Percentiles rank a stretch among this genome's conserved stretches.
Evolutionary conservation across 495 filamentous ascomycete genomes (phyloP).

Genomic region (Cercophora newfieldiana): DNA sequence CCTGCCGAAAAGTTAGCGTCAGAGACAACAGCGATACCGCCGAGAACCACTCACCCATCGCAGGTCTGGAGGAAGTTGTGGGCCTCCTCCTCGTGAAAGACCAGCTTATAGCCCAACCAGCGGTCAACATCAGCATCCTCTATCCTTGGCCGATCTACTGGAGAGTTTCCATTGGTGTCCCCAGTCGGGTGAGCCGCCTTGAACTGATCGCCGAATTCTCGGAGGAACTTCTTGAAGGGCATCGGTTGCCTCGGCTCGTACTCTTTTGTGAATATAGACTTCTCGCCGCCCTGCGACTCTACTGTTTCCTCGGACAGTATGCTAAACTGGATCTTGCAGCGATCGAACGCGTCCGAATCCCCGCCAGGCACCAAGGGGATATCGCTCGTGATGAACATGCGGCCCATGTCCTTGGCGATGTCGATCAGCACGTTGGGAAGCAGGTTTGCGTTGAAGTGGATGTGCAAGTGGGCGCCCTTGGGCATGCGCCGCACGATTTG

Average conservation of each 20-base stretch:
- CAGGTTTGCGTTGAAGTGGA: constrained; percentile 59
- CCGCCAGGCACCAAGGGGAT: constrained; percentile 28
- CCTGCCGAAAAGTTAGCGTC: constrained; percentile 34
- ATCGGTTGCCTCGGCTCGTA: constrained; percentile 36
- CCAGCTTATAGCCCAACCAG: constrained; percentile 52
- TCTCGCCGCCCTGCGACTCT: constrained; percentile 10
- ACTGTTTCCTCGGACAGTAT: constrained; percentile 37
- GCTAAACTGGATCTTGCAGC: constrained; percentile 52
- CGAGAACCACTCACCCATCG: constrained; percentile 34
- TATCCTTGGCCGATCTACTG: neutral
- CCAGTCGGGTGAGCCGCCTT: neutral
- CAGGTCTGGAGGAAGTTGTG: constrained; percentile 40
- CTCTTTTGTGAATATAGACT: constrained; percentile 25
- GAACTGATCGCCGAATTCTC: constrained; percentile 21
- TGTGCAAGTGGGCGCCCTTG: constrained; percentile 57
- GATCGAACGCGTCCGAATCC: constrained; percentile 32
- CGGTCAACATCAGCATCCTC: constrained; percentile 23
- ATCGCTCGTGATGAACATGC: constrained; percentile 56
- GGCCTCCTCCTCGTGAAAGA: constrained; percentile 51
- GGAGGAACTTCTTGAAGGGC: constrained; percentile 40
- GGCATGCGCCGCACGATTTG: constrained; percentile 46
- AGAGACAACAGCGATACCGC: neutral
- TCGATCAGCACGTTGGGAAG: constrained; percentile 48
- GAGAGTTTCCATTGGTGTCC: neutral
- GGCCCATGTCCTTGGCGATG: constrained; percentile 48